Evolutionary conservation across 306 rosid species (phyloP), one percentile per base, ranked within the genome.

Genomic region (Carpinus fangiana): DNA sequence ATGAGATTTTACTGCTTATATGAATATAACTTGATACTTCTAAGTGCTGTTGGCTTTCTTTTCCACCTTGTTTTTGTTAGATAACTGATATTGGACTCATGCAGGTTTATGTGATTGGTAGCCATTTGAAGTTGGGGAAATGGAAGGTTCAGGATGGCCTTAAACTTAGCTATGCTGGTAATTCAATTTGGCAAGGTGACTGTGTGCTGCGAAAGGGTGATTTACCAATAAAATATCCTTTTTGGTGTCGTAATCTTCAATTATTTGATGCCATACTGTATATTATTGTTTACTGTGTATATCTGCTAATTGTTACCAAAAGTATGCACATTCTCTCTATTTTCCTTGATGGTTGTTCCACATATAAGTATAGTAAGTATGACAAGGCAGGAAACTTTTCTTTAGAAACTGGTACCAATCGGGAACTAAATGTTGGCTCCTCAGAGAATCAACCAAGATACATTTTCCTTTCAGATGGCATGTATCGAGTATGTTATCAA

Each of bases 201-300:
- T 87, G 88, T 78, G 83, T 92, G 80, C 72, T 92, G 34, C 91
- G 72, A 7, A 87, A 78, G 86, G 80, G 84, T 5, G 93, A 95
- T 65, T 87, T 91, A 79, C 97, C 98, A 11, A 75, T 95, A 73
- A 85, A 70, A 95, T 95, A 95, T 95, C 98, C 98, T 82, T 82
- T 75, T 69, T 72, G 74, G 43, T 52, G 68, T 47, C 73, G 82
- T 73, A 69, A 71, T 82, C 74, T 72, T 52, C 12, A 60, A 50
- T 52, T 51, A 57, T 79, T 70, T 61, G 66, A 78, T 21, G 47
- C 28, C 67, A 31, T 20, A 14, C 47, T 53, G 20, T 57, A 48
- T 51, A 64, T n/a, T 57, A 68, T 66, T 72, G 45, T 80, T 74
- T 74, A 43, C 62, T 81, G 69, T 79, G 48, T 41, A 59, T 72